Evolutionary conservation across 2,329 filamentous ascomycete species (phyloP).

Genomic region (Stemphylium lycopersici): DNA sequence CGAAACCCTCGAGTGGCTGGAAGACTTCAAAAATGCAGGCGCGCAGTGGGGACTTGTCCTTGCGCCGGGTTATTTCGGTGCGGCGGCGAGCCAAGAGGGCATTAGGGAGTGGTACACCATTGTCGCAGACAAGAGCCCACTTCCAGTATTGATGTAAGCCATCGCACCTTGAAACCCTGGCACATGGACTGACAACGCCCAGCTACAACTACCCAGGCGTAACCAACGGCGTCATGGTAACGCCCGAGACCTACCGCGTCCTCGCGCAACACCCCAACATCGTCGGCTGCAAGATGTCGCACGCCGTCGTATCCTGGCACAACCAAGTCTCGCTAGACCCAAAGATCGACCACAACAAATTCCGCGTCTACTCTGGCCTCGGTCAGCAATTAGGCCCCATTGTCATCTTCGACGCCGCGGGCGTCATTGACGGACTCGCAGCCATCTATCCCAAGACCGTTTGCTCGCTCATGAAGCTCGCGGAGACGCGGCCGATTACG

Average conservation of each 20-base stretch:
- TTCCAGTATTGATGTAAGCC: slow-evolving; percentile 66
- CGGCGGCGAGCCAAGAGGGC: slow-evolving; percentile 63
- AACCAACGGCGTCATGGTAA: slow-evolving; percentile 67
- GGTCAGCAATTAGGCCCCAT: slow-evolving; percentile 70
- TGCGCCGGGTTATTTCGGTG: slow-evolving; percentile 69
- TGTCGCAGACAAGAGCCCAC: slow-evolving; percentile 65
- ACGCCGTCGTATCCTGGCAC: slow-evolving; percentile 70
- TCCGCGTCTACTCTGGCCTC: slow-evolving; percentile 68
- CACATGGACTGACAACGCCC: background rate
- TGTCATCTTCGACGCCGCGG: slow-evolving; percentile 66
- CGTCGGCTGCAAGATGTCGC: slow-evolving; percentile 72
- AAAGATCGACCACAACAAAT: slow-evolving; percentile 63
- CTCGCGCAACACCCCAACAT: slow-evolving; percentile 70
- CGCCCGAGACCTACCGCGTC: slow-evolving; percentile 63
- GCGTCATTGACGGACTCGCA: slow-evolving; percentile 70
- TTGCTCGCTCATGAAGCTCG: slow-evolving; percentile 62
- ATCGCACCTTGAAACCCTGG: background rate
- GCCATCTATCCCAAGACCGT: slow-evolving; percentile 69
- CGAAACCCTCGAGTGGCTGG: slow-evolving; percentile 64
- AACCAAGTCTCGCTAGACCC: slow-evolving; percentile 66
- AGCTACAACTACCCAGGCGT: slow-evolving; percentile 72
- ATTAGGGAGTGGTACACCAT: slow-evolving; percentile 66
- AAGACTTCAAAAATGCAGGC: slow-evolving; percentile 62
- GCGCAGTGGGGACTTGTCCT: slow-evolving; percentile 68
- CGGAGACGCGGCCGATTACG: slow-evolving; percentile 46